Evolutionary conservation across 2,329 filamentous ascomycete genomes (phyloP).

Genomic region (Xylaria sp.): DNA sequence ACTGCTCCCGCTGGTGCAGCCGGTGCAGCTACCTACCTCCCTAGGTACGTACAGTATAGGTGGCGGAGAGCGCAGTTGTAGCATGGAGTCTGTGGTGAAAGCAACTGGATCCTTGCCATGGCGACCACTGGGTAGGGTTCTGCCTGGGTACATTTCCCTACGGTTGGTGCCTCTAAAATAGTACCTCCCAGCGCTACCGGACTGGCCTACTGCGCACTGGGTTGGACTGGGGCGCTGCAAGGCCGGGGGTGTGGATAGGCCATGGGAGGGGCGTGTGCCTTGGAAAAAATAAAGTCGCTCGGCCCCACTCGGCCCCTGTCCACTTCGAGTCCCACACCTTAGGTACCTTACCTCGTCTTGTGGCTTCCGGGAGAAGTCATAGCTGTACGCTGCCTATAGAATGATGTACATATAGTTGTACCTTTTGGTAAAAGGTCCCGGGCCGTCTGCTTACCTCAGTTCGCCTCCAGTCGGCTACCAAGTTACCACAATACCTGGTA

Average conservation of each 20-base stretch:
- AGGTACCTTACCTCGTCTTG: neutral
- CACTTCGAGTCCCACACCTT: constrained; percentile 5
- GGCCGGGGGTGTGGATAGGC: neutral
- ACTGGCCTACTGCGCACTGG: constrained; percentile 21
- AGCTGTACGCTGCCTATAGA: constrained; percentile 12
- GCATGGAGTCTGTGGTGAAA: neutral
- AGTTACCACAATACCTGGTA: no score
- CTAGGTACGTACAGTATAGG: no score
- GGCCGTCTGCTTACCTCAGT: constrained; percentile 1
- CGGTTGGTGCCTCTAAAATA: neutral
- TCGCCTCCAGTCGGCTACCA: constrained; percentile 1
- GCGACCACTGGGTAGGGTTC: neutral
- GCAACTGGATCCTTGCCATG: constrained; percentile 3
- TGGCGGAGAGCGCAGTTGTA: neutral
- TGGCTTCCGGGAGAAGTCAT: constrained; percentile 6
- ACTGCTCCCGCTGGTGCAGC: neutral
- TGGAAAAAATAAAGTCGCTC: neutral
- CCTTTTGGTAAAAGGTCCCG: neutral
- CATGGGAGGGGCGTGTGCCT: constrained; percentile 4
- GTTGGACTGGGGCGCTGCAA: constrained; percentile 2
- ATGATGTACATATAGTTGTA: neutral
- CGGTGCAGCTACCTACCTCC: no score
- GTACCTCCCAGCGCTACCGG: neutral
- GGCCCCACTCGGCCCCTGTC: constrained; percentile 9
- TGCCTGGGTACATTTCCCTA: neutral